Conservation (phyloP, 148 eudicot species). For the Spergularia bocconei region DNA sequence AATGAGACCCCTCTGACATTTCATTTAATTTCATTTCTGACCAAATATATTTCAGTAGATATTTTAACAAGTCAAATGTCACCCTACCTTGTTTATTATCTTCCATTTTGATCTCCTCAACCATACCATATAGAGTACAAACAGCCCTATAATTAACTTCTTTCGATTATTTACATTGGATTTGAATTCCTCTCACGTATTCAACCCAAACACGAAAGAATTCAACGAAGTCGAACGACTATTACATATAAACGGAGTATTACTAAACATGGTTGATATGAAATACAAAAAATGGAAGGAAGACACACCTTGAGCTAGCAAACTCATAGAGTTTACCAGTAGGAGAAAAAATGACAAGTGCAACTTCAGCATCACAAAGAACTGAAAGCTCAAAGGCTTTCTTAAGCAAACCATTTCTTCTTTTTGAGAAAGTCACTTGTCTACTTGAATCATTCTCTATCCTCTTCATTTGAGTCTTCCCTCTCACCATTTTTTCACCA, state of each 20-base stretch:
- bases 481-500: constrained; percentile 52
- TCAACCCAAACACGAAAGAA: no score
- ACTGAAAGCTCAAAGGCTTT: constrained; percentile 69
- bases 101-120: no score
- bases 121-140: no score
- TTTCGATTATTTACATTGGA: no score
- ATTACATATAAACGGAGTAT: no score
- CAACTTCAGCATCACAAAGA: constrained; percentile 71
- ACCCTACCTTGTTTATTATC: no score
- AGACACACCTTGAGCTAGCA: constrained; percentile 60
- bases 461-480: constrained; percentile 67
- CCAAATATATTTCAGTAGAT: no score
- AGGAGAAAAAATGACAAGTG: constrained; percentile 61
- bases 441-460: constrained; percentile 69
- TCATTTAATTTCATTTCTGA: no score
- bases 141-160: no score
- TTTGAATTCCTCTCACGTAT: no score
- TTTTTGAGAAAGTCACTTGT: constrained; percentile 73
- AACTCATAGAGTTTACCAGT: constrained; percentile 60
- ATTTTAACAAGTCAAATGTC: no score
- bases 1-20: neutral
- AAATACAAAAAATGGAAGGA: neutral
- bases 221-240: no score
- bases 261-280: neutral
- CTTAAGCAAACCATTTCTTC: constrained; percentile 69